These are phyloP conservation scores for Tylopilus plumbeoviolaceoides DNA, from an alignment of 768 basidiomycete genomes.

Conservation along the genomic window DNA sequence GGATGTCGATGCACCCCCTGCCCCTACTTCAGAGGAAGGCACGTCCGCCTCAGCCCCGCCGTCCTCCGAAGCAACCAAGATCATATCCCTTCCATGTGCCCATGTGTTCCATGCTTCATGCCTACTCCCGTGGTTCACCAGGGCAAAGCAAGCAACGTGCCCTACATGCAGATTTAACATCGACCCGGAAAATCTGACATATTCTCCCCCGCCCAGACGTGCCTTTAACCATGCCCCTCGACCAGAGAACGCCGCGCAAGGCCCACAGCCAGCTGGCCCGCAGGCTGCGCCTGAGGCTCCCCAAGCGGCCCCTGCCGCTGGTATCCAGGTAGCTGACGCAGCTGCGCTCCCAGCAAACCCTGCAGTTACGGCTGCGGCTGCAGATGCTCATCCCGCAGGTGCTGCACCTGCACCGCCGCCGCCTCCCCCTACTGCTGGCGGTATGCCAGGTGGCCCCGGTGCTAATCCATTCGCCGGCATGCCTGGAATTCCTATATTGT, in stretches of 20 bases:
- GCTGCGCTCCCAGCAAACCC: constrained; percentile 1
- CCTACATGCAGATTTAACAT: constrained; percentile 82
- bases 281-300: constrained; percentile 9
- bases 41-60: constrained; percentile 5
- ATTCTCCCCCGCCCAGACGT: constrained; percentile 23
- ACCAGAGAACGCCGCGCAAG: constrained; percentile 10
- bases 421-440: not conserved
- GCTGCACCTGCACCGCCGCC: not conserved
- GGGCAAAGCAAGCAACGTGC: constrained; percentile 75
- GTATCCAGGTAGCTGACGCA: not conserved
- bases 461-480: constrained; percentile 17
- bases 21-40: constrained; percentile 10
- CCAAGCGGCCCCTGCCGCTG: not conserved
- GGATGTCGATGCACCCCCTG: constrained; percentile 17
- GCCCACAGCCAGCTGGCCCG: constrained; percentile 8
- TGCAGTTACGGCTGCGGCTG: not conserved
- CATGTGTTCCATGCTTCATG: constrained; percentile 81
- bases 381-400: not conserved
- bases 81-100: constrained; percentile 73
- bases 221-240: constrained; percentile 13
- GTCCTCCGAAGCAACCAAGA: constrained; percentile 33
- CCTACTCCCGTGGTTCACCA: constrained; percentile 78
- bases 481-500: constrained; percentile 25
- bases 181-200: constrained; percentile 73
- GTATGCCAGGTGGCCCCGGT: constrained; percentile 7